phyloP scores from a whole-genome alignment of 129 eudicot species.

The Chrysanthemum seticuspe region DNA sequence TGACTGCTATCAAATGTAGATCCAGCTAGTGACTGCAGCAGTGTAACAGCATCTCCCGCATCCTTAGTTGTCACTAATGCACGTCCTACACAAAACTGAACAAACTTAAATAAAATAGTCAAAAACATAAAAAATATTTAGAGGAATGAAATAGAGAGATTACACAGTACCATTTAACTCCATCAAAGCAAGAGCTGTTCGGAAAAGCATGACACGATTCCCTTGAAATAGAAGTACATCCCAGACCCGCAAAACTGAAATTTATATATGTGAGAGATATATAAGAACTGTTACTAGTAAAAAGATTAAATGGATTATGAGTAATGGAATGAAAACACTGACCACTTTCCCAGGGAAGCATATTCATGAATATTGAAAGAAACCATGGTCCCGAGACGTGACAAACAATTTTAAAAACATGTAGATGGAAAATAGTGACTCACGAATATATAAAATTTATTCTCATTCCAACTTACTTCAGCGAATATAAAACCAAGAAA shows the following conservation, averaged over 20 bases:
- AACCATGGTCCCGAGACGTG: constrained; percentile 99
- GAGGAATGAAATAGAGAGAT: constrained; percentile 14
- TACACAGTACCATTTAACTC: constrained; percentile 79
- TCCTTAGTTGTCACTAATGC: constrained; percentile 98
- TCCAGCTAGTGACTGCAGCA: constrained; percentile 91
- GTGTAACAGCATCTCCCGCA: constrained; percentile 95
- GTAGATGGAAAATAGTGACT: no score
- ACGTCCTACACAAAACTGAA: constrained; percentile 70
- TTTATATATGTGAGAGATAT: constrained; percentile 5
- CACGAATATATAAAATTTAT: no score
- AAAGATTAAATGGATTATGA: constrained; percentile 19
- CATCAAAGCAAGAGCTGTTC: constrained; percentile 93
- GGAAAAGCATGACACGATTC: constrained; percentile 90
- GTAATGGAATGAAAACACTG: constrained; percentile 41
- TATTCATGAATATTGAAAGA: constrained; percentile 95
- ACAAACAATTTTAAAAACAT: no score
- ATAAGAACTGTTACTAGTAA: background rate
- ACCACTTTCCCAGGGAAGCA: constrained; percentile 99
- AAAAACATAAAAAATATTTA: constrained; percentile 1
- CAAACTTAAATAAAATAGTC: constrained; percentile 21
- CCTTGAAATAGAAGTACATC: constrained; percentile 95
- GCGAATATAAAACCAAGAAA: no score
- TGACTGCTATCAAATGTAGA: constrained; percentile 99
- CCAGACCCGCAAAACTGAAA: constrained; percentile 95
- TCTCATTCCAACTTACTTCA: no score